A percentile compares a stretch with the other conserved stretches of the same genome.
These are phyloP conservation scores for Herpetomonas samuelpessoai DNA, from an alignment of 208 protist genomes.

Conservation along the genomic window DNA sequence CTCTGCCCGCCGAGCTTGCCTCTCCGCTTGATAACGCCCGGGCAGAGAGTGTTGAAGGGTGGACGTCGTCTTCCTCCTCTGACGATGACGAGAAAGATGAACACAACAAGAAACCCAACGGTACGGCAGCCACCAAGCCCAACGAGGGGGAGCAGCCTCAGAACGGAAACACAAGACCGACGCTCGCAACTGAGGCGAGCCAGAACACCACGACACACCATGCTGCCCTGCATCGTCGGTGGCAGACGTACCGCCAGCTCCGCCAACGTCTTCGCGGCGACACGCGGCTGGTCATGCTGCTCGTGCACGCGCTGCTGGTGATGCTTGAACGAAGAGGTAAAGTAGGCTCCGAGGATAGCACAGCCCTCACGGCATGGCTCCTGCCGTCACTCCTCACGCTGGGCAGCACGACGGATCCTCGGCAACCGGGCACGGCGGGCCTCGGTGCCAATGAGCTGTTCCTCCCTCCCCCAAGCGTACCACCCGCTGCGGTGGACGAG, in stretches of 20 bases:
- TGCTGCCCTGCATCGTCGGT: neutral
- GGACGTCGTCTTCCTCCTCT: conserved; percentile 2
- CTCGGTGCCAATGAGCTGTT: neutral
- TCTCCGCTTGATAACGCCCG: neutral
- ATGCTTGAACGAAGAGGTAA: conserved; percentile 36
- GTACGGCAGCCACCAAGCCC: neutral
- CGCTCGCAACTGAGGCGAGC: too few species aligned
- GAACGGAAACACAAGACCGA: too few species aligned
- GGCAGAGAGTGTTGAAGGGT: neutral
- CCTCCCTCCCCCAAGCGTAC: too few species aligned
- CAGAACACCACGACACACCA: too few species aligned
- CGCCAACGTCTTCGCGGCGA: conserved; percentile 18
- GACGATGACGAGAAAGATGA: neutral
- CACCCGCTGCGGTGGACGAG: too few species aligned
- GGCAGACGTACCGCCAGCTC: neutral
- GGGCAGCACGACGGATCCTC: neutral
- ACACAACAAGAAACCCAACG: neutral
- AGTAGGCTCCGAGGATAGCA: conserved; percentile 29
- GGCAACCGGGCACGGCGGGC: neutral
- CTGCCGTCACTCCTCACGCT: conserved; percentile 31
- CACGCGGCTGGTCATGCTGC: conserved; percentile 33
- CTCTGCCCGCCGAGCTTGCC: neutral
- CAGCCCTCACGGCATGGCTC: conserved; percentile 15
- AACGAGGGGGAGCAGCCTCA: too few species aligned
- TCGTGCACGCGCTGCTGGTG: conserved; percentile 30